phyloP scores from a whole-genome alignment of 768 basidiomycete genomes.

The Phylloporus sp. region DNA sequence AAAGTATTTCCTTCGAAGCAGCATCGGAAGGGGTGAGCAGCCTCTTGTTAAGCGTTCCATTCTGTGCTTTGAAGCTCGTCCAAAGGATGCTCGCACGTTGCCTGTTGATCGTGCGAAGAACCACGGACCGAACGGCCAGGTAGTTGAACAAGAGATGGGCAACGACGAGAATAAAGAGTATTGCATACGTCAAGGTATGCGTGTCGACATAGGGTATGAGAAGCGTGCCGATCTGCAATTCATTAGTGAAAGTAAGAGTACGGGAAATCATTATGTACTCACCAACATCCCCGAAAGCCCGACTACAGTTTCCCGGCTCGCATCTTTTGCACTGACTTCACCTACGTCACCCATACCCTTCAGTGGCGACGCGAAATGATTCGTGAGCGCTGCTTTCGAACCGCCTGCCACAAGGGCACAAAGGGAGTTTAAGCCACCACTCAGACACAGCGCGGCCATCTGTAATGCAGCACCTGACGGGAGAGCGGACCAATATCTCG shows the following conservation, averaged over 20 bases:
- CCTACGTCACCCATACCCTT: slow-evolving; percentile 57
- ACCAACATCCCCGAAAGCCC: slow-evolving; percentile 66
- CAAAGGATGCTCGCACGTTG: slow-evolving; percentile 55
- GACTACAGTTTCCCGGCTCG: slow-evolving; percentile 67
- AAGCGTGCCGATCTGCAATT: slow-evolving; percentile 49
- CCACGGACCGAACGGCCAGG: slow-evolving; percentile 52
- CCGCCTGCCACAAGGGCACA: slow-evolving; percentile 64
- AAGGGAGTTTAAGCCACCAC: slow-evolving; percentile 52
- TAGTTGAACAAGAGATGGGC: slow-evolving; percentile 58
- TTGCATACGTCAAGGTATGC: slow-evolving; percentile 42
- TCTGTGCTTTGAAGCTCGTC: slow-evolving; percentile 23
- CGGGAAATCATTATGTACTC: slow-evolving; percentile 14
- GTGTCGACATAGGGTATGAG: slow-evolving; percentile 53
- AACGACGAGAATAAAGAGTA: slow-evolving; percentile 46
- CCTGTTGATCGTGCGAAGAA: slow-evolving; percentile 53
- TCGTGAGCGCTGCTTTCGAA: slow-evolving; percentile 62
- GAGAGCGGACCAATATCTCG: slow-evolving; percentile 32
- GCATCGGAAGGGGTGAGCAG: slow-evolving; percentile 35
- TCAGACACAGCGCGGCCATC: slow-evolving; percentile 48
- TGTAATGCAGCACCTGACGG: slow-evolving; percentile 35
- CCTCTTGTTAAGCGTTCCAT: slow-evolving; percentile 9
- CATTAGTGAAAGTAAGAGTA: slow-evolving; percentile 1
- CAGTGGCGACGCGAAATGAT: slow-evolving; percentile 57
- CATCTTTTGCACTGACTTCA: slow-evolving; percentile 67
- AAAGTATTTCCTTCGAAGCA: slow-evolving; percentile 41